Evolutionary conservation across 257 asterid genomes (phyloP), one percentile per base, ranked within the genome.

Genomic region (Anisodus tanguticus): DNA sequence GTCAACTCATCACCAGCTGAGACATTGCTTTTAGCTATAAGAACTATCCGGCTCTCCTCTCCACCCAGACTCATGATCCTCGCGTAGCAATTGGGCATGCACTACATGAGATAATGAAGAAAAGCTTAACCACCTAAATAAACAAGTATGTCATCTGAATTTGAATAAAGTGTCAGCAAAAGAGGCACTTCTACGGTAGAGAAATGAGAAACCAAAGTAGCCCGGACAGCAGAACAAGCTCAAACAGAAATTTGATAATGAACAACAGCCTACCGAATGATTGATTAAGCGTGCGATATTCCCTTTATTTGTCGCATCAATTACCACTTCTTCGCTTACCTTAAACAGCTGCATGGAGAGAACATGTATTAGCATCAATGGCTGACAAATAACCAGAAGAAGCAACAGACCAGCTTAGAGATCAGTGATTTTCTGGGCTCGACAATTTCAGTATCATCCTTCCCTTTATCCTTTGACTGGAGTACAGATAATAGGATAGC

Each of bases 281-380:
- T 97, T 97, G 87, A 97, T 97, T 88, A 97, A 86, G 85, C 99
- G 99, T 80, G 96, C 98, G n/a, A 97, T 95, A 85, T 94, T 95
- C 85, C 99, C 99, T 87, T 80, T 93, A 83, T 90, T 85, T 26
- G 99, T 97, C 60, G 99, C 98, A 85, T 97, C 99, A 83, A 96
- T 93, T 39, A 96, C 96, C 55, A 94, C 93, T 84, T 94, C 99
- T 47, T 96, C 98, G 43, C 99, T 96, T 84, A 95, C 90, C 89
- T 95, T 94, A 71, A 96, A 96, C 83, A 97, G 98, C 99, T 97
- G 97, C 91, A 91, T 31, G 31, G 68, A 64, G 78, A 82, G 63
- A 67, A 10, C 37, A 37, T 6, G 41, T 31, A 37, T 68, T 67
- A 45, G 79, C 72, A 70, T 31, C 39, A 84, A 55, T 4, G 12